These are phyloP conservation scores for Fusarium sterilihyphosum DNA, from an alignment of 2,329 filamentous ascomycete genomes.

Conservation along the genomic window DNA sequence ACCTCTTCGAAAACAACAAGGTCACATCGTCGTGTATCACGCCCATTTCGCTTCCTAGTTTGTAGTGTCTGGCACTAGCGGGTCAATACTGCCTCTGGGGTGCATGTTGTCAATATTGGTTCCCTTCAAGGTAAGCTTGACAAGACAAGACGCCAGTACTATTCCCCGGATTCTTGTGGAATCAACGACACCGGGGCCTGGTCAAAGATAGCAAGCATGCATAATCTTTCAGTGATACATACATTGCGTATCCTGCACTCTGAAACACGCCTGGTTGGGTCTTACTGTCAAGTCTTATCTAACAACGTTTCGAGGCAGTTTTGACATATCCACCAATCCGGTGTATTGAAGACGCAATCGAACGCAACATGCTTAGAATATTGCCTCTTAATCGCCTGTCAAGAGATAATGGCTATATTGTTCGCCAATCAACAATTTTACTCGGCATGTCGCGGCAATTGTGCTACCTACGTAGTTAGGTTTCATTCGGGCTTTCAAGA, in stretches of 20 bases:
- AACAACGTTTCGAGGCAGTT: slow-evolving; percentile 5
- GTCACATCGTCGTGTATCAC: slow-evolving; percentile 25
- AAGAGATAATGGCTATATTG: background rate
- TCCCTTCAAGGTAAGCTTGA: slow-evolving; percentile 17
- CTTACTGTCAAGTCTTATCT: slow-evolving; percentile 1
- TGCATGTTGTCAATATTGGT: slow-evolving; percentile 19
- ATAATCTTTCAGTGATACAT: background rate
- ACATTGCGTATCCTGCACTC: background rate
- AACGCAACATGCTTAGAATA: slow-evolving; percentile 22
- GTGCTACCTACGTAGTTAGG: background rate
- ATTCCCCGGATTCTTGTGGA: slow-evolving; percentile 24
- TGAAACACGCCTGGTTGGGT: slow-evolving; percentile 3
- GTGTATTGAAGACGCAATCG: slow-evolving; percentile 20
- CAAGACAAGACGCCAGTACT: slow-evolving; percentile 9
- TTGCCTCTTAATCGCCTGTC: slow-evolving; percentile 16
- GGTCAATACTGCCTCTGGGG: slow-evolving; percentile 14
- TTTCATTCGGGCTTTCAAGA: slow-evolving; percentile 26
- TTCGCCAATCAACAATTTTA: slow-evolving; percentile 27
- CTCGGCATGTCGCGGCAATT: slow-evolving; percentile 19
- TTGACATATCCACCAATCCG: slow-evolving; percentile 6
- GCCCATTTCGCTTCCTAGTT: slow-evolving; percentile 18
- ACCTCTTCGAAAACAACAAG: slow-evolving; percentile 31
- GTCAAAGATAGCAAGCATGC: slow-evolving; percentile 1
- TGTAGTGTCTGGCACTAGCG: slow-evolving; percentile 19
- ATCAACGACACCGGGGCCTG: background rate